Base-by-base conservation (phyloP, 2,329 filamentous ascomycete genomes). In the Zymoseptoria pseudotritici region DNA sequence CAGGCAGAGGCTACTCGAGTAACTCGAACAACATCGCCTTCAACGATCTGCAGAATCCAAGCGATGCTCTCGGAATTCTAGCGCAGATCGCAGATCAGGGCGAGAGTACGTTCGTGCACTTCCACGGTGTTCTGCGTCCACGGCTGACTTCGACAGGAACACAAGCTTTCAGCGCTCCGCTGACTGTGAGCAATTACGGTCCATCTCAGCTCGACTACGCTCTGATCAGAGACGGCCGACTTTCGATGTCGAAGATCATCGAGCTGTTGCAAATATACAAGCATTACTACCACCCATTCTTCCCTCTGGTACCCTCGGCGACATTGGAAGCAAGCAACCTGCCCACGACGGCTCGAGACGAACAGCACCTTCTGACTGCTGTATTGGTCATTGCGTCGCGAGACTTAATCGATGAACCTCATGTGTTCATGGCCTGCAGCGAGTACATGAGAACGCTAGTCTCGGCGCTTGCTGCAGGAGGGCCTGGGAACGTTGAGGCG, bases 341-440 rank as follows among this genome's bases (percentile, higher is more conserved):
- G 9, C 76, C 82, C 24, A 75, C 79, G 19, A 83, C 84, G 62
- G 83, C 84, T 4, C 77, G 79, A 2, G 81, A 82, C 26, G 86
- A 89, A 67, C 84, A 82, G 29, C 84, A 89, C 67, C 77, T 90
- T 0, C 78, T 90, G 17, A 89, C 87, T 0, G 86, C 87, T 0
- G 83, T 90, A 2, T 76, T 90, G 3, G 86, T 86, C 1, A 86
- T 90, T 54, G 84, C 86, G 3, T 88, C 87, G 7, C 87, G 89
- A 71, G 86, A 90, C 66, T 75, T 88, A n/a, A 79, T 82, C 1
- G 80, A 86, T 5, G 83, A 86, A 66, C 81, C 83, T 2, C 77
- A 82, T 53, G 80, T 87, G 0, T 86, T 88, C 65, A 83, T 84
- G 63, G 80, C 83, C 50, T 89, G 86, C 68, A 84, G 86, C 20